Evolutionary conservation across 148 eudicot genomes (phyloP).

Genomic region (Simmondsia chinensis): DNA sequence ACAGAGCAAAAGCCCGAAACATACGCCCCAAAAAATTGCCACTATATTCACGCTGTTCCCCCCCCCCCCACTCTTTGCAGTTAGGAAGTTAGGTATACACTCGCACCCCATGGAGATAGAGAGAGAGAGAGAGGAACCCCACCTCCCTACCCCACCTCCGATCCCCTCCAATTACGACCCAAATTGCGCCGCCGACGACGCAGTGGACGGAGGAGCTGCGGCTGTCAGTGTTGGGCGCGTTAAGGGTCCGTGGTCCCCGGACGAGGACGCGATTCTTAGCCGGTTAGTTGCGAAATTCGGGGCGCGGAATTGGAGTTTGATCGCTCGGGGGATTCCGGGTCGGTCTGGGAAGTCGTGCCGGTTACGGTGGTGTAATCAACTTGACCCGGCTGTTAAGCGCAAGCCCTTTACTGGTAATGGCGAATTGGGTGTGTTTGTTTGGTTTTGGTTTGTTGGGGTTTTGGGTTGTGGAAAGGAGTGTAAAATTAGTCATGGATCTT

Average conservation of each 20-base stretch:
- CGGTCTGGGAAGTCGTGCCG: constrained; percentile 70
- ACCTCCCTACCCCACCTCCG: constrained; percentile 16
- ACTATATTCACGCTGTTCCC: too few species aligned
- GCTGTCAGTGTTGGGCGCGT: constrained; percentile 10
- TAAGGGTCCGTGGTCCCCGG: constrained; percentile 55
- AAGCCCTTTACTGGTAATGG: constrained; percentile 67
- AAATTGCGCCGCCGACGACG: constrained; percentile 3
- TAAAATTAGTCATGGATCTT: too few species aligned
- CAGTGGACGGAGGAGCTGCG: not conserved
- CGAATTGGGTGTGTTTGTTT: too few species aligned
- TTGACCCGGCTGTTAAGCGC: constrained; percentile 51
- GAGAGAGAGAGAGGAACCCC: constrained; percentile 19
- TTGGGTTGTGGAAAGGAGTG: too few species aligned
- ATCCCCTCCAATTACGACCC: constrained; percentile 6
- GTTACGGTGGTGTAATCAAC: constrained; percentile 73
- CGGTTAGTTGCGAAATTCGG: constrained; percentile 44
- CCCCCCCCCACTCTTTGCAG: too few species aligned
- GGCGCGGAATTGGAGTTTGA: constrained; percentile 57
- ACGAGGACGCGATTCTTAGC: constrained; percentile 41
- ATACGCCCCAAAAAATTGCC: too few species aligned
- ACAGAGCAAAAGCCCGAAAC: too few species aligned
- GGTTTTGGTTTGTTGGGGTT: too few species aligned
- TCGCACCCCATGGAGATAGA: too few species aligned
- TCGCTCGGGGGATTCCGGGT: constrained; percentile 59
- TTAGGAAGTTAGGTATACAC: constrained; percentile 11